Evolutionary conservation across 2,329 filamentous ascomycete genomes (phyloP).

Genomic region (Blastomyces percursus): DNA sequence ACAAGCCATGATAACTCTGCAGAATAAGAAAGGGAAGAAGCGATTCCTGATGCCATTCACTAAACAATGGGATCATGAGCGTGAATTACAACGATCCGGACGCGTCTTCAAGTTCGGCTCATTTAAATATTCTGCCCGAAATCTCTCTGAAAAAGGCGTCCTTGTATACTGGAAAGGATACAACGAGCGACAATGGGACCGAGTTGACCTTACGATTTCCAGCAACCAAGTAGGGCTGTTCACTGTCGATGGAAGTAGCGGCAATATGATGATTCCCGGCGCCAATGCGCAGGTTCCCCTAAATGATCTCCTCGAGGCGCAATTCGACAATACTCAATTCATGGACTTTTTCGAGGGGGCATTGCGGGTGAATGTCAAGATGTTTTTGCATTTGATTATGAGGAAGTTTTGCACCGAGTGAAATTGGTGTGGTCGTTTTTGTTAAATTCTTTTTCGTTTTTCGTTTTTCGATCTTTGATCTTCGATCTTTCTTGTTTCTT

Average conservation of each 20-base stretch:
- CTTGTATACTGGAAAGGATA: slow-evolving; percentile 85
- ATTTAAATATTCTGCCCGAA: slow-evolving; percentile 90
- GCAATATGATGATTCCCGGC: slow-evolving; percentile 91
- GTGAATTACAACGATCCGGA: slow-evolving; percentile 82
- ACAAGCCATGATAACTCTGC: slow-evolving; percentile 91
- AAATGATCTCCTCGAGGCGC: slow-evolving; percentile 87
- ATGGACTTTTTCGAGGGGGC: slow-evolving; percentile 87
- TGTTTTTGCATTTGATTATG: slow-evolving; percentile 92
- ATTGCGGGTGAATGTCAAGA: slow-evolving; percentile 85
- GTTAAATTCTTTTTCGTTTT: too few species aligned
- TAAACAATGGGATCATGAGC: slow-evolving; percentile 97
- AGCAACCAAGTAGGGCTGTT: slow-evolving; percentile 93
- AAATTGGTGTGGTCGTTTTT: neutral
- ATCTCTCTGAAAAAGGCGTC: slow-evolving; percentile 85
- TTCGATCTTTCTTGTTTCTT: neutral
- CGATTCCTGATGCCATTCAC: slow-evolving; percentile 92
- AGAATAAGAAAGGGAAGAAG: slow-evolving; percentile 94
- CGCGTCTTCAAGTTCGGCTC: slow-evolving; percentile 95
- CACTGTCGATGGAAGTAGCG: slow-evolving; percentile 77
- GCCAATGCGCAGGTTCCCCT: slow-evolving; percentile 80
- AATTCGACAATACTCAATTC: slow-evolving; percentile 94
- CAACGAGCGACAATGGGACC: slow-evolving; percentile 71
- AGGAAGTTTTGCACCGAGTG: slow-evolving; percentile 79
- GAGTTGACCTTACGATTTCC: slow-evolving; percentile 86
- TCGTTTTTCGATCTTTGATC: neutral